These are phyloP conservation scores for Emergomyces africanus DNA, from an alignment of 2,329 filamentous ascomycete species.

Conservation along the genomic window DNA sequence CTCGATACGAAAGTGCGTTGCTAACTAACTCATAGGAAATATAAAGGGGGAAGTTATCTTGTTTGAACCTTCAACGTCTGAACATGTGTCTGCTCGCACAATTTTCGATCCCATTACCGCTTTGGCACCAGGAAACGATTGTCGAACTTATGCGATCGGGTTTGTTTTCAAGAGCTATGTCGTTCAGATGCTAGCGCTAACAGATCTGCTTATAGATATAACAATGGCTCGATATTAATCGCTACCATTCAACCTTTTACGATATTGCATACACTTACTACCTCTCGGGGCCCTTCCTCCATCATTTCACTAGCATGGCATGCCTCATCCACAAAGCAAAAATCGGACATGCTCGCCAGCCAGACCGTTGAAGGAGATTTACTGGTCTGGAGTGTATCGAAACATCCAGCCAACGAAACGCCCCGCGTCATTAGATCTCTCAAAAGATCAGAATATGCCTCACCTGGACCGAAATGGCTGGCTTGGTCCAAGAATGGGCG, in stretches of 20 bases:
- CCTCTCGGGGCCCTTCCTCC: constrained; percentile 69
- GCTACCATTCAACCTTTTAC: constrained; percentile 87
- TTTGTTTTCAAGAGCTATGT: constrained; percentile 3
- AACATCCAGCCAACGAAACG: constrained; percentile 56
- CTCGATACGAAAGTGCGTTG: constrained; percentile 2
- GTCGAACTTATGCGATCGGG: constrained; percentile 76
- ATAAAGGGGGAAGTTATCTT: constrained; percentile 84
- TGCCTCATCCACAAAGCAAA: constrained; percentile 87
- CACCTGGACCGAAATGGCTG: constrained; percentile 81
- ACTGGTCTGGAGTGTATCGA: constrained; percentile 92
- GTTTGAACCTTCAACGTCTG: constrained; percentile 85
- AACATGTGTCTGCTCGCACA: constrained; percentile 82
- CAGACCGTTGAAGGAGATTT: constrained; percentile 87
- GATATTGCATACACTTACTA: constrained; percentile 83
- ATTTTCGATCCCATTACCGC: constrained; percentile 95
- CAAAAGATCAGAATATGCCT: constrained; percentile 61
- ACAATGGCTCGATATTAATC: constrained; percentile 87
- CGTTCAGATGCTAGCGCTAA: not conserved
- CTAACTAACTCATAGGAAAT: constrained; percentile 52
- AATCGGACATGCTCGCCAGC: constrained; percentile 93
- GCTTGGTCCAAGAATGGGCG: constrained; percentile 97
- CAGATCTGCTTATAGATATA: constrained; percentile 49
- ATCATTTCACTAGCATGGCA: constrained; percentile 88
- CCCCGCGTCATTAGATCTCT: constrained; percentile 83
- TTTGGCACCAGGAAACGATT: constrained; percentile 77